These are phyloP conservation scores for Calonectria leucothoes DNA, from an alignment of 2,329 filamentous ascomycete species.

Conservation along the genomic window DNA sequence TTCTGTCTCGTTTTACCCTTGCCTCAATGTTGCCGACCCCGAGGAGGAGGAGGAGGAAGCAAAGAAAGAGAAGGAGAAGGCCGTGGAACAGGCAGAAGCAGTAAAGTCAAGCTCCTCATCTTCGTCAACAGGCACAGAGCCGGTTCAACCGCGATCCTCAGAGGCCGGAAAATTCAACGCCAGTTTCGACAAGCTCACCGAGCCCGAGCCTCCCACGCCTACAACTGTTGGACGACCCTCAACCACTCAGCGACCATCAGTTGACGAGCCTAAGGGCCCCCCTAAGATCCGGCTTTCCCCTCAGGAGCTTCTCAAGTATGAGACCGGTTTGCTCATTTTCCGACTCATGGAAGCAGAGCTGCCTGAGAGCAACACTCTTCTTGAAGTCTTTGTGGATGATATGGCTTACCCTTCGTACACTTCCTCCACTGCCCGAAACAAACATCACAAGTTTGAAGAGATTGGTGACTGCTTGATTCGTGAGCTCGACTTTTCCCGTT, in stretches of 20 bases:
- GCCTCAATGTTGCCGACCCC: conserved; percentile 87
- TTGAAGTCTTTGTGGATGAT: conserved; percentile 95
- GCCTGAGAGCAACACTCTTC: conserved; percentile 77
- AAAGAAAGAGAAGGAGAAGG: conserved; percentile 49
- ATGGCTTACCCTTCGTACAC: conserved; percentile 91
- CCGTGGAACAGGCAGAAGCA: conserved; percentile 26
- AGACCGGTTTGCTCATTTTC: conserved; percentile 94
- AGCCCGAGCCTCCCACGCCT: conserved; percentile 42
- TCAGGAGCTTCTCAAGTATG: conserved; percentile 85
- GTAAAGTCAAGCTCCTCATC: neutral
- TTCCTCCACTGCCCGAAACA: conserved; percentile 79
- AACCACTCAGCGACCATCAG: conserved; percentile 44
- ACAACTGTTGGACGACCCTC: conserved; percentile 60
- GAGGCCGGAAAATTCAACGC: conserved; percentile 59
- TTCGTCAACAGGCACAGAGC: conserved; percentile 18
- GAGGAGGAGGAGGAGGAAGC: conserved; percentile 81
- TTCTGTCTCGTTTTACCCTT: conserved; percentile 90
- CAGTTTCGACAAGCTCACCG: conserved; percentile 46
- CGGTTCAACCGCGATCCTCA: conserved; percentile 31
- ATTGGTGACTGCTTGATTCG: conserved; percentile 96
- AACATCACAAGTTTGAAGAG: conserved; percentile 83
- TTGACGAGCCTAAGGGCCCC: conserved; percentile 63
- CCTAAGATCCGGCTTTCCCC: conserved; percentile 83
- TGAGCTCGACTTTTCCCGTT: conserved; percentile 94
- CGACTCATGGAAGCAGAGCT: conserved; percentile 92